These are phyloP conservation scores for Aspergillus clavatus DNA, from an alignment of 2,329 filamentous ascomycete genomes.

Conservation along the genomic window DNA sequence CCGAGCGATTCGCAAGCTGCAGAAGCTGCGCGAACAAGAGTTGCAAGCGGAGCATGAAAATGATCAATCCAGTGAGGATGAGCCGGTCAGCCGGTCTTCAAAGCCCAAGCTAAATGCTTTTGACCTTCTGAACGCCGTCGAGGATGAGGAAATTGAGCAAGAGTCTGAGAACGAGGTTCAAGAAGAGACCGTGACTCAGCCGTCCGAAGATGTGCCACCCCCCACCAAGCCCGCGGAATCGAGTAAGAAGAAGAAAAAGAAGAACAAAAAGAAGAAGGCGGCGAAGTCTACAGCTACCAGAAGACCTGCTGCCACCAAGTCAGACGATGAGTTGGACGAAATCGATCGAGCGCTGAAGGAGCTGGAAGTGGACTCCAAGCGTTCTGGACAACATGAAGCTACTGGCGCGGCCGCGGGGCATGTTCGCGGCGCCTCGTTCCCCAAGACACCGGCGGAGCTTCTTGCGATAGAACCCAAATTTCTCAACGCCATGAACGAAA, in stretches of 20 bases:
- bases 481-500: constrained; percentile 84
- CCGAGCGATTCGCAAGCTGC: constrained; percentile 60
- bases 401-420: constrained; percentile 33
- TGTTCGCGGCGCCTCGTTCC: constrained; percentile 28
- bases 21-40: constrained; percentile 57
- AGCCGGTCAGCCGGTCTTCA: constrained; percentile 27
- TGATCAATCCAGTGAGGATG: constrained; percentile 40
- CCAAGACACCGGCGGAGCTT: constrained; percentile 46
- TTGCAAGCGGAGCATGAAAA: constrained; percentile 39
- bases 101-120: constrained; percentile 50
- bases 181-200: constrained; percentile 12
- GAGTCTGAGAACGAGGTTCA: constrained; percentile 23
- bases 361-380: constrained; percentile 45
- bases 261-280: constrained; percentile 58
- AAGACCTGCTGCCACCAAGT: constrained; percentile 14
- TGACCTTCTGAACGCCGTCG: constrained; percentile 48
- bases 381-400: constrained; percentile 13
- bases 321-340: constrained; percentile 51
- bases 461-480: constrained; percentile 64
- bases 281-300: constrained; percentile 27
- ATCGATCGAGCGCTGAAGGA: constrained; percentile 62
- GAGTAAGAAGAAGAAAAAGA: constrained; percentile 43
- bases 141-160: constrained; percentile 37
- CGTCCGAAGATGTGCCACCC: constrained; percentile 15
- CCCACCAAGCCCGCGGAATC: constrained; percentile 18